Evolutionary conservation across 176 grass and related monocot species (phyloP).

Genomic region (Elymus sibiricus): DNA sequence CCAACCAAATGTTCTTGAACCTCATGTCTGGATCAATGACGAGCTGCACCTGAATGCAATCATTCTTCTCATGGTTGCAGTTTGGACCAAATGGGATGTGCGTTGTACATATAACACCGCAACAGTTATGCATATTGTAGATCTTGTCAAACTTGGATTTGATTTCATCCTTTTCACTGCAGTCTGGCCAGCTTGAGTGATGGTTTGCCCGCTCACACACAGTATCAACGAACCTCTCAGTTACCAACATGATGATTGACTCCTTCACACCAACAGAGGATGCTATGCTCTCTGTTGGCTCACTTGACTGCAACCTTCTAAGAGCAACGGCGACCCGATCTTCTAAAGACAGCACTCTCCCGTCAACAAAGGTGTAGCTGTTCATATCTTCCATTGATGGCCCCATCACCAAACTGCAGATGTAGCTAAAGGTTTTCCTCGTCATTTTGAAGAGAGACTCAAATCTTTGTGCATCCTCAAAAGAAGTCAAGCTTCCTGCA

Average conservation of each 20-base stretch:
- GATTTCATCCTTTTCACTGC: slow-evolving; percentile 30
- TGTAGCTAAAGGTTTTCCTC: not conserved
- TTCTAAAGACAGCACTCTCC: slow-evolving; percentile 1
- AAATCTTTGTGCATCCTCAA: not conserved
- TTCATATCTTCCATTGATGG: not conserved
- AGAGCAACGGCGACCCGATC: slow-evolving; percentile 39
- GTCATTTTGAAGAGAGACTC: not conserved
- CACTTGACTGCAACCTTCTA: not conserved
- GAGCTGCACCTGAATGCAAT: not conserved
- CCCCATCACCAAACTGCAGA: not conserved
- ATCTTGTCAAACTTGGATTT: slow-evolving; percentile 50
- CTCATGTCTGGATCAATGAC: not conserved
- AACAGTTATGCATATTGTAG: slow-evolving; percentile 56
- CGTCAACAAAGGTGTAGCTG: not conserved
- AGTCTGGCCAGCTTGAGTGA: slow-evolving; percentile 45
- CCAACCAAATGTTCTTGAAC: not conserved
- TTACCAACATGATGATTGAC: slow-evolving; percentile 46
- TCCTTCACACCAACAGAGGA: slow-evolving; percentile 37
- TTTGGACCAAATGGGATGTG: slow-evolving; percentile 6
- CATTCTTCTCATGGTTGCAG: not conserved
- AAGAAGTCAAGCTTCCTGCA: not conserved
- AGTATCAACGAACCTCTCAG: slow-evolving; percentile 51
- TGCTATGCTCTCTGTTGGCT: too few relatives aligned
- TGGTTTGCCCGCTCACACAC: slow-evolving; percentile 10
- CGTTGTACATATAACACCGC: slow-evolving; percentile 58